Conservation (phyloP, 169 alveolate species). For the Eimeria necatrix region DNA sequence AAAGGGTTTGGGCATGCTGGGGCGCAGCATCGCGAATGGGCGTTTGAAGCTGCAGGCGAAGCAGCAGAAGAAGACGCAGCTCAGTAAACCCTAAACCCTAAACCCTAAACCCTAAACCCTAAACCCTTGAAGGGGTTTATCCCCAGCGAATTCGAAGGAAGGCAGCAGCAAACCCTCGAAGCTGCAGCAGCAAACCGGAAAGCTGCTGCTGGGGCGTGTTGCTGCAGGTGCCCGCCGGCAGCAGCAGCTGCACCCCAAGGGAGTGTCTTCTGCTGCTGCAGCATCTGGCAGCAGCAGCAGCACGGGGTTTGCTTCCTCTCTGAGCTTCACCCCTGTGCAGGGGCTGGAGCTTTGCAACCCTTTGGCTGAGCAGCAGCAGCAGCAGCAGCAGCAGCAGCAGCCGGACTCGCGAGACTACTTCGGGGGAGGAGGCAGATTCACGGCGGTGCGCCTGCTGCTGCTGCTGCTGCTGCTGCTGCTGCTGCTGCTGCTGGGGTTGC, state of each 20-base stretch:
- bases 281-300: neutral
- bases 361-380: conserved; percentile 16
- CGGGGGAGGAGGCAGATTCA: conserved; percentile 18
- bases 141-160: neutral
- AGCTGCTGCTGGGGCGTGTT: neutral
- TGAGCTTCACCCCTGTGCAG: conserved; percentile 67
- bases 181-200: neutral
- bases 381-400: conserved; percentile 19
- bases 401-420: neutral
- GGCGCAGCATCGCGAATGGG: conserved; percentile 61
- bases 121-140: neutral
- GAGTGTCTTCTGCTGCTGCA: neutral
- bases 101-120: no score
- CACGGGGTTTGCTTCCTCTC: conserved; percentile 55
- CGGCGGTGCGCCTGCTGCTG: neutral
- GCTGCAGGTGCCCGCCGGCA: conserved; percentile 29
- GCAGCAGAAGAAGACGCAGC: conserved; percentile 53
- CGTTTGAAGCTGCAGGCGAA: conserved; percentile 61
- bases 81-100: neutral
- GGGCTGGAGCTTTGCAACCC: conserved; percentile 70
- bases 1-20: conserved; percentile 68
- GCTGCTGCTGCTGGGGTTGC: conserved; percentile 11
- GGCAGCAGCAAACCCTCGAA: neutral
- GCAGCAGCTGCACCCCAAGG: conserved; percentile 69
- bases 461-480: conserved; percentile 1